Percentiles rank a stretch among this genome's conserved stretches.
phyloP scores from a whole-genome alignment of 73 alveolate genomes.

The Paraurostyla sp. region DNA sequence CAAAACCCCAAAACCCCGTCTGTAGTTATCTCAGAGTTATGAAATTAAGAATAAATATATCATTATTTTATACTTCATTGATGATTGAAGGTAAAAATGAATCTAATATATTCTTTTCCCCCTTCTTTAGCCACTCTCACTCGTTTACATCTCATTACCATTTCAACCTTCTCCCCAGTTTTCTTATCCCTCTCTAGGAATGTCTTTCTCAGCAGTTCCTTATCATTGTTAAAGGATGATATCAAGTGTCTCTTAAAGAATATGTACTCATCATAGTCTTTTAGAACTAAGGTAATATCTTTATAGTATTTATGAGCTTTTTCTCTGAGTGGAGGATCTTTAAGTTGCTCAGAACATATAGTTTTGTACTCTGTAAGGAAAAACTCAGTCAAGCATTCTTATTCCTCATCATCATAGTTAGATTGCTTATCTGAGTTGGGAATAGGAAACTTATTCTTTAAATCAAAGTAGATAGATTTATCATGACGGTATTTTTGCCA shows the following conservation, averaged over 20 bases:
- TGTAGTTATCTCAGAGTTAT: too few species aligned
- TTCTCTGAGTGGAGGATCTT: background rate
- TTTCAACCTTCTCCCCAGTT: background rate
- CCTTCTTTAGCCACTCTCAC: constrained; percentile 39
- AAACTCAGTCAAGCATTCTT: constrained; percentile 19
- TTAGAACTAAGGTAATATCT: background rate
- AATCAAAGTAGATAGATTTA: constrained; percentile 34
- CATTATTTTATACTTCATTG: too few species aligned
- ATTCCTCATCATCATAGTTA: background rate
- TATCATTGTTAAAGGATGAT: constrained; percentile 17
- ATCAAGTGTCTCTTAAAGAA: constrained; percentile 20
- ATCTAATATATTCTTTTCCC: constrained; percentile 22
- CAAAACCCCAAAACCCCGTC: too few species aligned
- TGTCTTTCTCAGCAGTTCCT: background rate
- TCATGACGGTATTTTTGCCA: constrained; percentile 49
- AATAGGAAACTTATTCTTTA: background rate
- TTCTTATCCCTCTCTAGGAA: background rate
- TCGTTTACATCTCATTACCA: constrained; percentile 51
- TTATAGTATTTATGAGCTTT: background rate
- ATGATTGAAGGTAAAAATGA: constrained; percentile 2
- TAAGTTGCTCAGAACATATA: background rate
- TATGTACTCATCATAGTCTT: constrained; percentile 41
- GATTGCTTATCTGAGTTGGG: background rate
- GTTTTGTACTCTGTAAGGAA: constrained; percentile 38
- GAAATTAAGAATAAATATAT: too few species aligned